phyloP scores from a whole-genome alignment of 257 asterid genomes.

The Galeopsis tetrahit region DNA sequence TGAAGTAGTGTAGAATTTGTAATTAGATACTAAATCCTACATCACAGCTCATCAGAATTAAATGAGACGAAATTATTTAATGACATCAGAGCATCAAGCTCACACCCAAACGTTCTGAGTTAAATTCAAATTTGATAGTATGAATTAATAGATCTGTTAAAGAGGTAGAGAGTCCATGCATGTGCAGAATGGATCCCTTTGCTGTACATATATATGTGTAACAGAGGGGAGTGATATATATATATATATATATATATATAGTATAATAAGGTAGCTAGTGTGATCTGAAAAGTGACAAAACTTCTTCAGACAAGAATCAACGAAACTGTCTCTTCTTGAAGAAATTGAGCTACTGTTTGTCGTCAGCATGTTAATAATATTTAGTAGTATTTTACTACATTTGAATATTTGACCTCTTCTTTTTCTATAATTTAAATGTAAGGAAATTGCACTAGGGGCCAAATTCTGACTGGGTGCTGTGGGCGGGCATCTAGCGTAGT shows the following conservation, averaged over 20 bases:
- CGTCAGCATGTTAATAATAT: conserved; percentile 20
- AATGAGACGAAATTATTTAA: too few relatives aligned
- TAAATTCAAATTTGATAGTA: too few relatives aligned
- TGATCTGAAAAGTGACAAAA: conserved; percentile 34
- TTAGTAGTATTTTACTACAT: conserved; percentile 9
- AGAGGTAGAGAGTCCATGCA: conserved; percentile 29
- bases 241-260: not conserved
- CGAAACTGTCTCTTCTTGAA: conserved; percentile 39
- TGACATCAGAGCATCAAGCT: too few relatives aligned
- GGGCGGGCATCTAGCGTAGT: conserved; percentile 60
- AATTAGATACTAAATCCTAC: too few relatives aligned
- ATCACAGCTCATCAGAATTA: too few relatives aligned
- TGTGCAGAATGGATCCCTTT: conserved; percentile 37
- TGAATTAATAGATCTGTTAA: too few relatives aligned
- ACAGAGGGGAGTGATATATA: conserved; percentile 22
- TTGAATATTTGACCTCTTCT: conserved; percentile 14
- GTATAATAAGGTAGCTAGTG: not conserved
- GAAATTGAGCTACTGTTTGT: conserved; percentile 22
- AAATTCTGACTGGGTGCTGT: conserved; percentile 33
- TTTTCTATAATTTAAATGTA: not conserved
- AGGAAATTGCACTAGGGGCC: conserved; percentile 17
- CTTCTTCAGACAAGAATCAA: conserved; percentile 43
- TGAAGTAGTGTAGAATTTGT: too few relatives aligned
- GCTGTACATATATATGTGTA: conserved; percentile 22
- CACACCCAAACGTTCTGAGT: too few relatives aligned